A percentile compares a stretch with the other conserved stretches of the same genome.
Conservation (phyloP, 2,329 filamentous ascomycete genomes). For the Mycosphaerella arachidis region DNA sequence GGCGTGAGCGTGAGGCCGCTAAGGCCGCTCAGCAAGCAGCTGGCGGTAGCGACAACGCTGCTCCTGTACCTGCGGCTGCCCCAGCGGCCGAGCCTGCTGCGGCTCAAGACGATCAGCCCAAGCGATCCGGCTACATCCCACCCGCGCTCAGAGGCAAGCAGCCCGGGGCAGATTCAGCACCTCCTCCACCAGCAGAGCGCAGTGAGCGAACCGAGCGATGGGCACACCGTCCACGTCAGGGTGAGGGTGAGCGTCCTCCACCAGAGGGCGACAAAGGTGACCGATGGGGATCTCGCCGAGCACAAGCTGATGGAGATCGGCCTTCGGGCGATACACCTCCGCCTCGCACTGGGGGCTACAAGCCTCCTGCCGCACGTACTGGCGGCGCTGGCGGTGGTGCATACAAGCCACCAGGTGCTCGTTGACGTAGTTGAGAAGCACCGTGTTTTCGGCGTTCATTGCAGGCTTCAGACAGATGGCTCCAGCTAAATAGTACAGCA, state of each 20-base stretch:
- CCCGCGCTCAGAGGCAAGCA: conserved; percentile 39
- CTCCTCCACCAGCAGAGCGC: conserved; percentile 23
- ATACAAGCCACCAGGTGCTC: conserved; percentile 24
- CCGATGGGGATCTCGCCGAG: conserved; percentile 4
- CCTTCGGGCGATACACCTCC: conserved; percentile 3
- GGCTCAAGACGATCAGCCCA: conserved; percentile 29
- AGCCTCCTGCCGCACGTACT: neutral
- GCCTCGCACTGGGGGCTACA: conserved; percentile 15
- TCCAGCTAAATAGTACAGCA: neutral
- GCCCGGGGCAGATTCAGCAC: conserved; percentile 27
- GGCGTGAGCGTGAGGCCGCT: conserved; percentile 67
- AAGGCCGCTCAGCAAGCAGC: conserved; percentile 35
- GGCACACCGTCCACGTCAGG: conserved; percentile 19
- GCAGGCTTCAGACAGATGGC: neutral
- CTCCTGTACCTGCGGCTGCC: conserved; percentile 32
- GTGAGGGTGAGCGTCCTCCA: conserved; percentile 20
- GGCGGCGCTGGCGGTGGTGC: conserved; percentile 11
- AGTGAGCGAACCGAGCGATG: conserved; percentile 21
- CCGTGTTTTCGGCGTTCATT: neutral
- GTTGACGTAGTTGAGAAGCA: conserved; percentile 1
- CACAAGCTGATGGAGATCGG: neutral
- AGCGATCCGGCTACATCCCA: conserved; percentile 44
- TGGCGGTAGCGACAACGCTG: conserved; percentile 27
- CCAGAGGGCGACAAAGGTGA: conserved; percentile 9
- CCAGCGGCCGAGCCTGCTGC: neutral